phyloP scores from a whole-genome alignment of 1,284 basidiomycete genomes.

The Sporisorium scitamineum region DNA sequence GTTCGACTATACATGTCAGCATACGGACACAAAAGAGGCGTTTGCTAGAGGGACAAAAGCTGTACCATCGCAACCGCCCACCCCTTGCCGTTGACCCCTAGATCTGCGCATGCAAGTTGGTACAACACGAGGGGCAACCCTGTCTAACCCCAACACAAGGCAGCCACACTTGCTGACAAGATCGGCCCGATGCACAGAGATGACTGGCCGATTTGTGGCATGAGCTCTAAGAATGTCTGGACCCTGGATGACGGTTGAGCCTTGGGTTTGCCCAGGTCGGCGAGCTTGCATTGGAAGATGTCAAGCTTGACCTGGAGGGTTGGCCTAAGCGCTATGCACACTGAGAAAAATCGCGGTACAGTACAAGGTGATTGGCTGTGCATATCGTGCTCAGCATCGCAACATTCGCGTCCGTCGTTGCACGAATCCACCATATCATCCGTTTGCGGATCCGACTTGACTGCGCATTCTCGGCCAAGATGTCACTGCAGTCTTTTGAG shows the following conservation, averaged over 20 bases:
- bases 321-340: background rate
- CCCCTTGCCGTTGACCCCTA: no score
- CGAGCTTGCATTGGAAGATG: background rate
- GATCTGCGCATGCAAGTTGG: no score
- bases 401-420: background rate
- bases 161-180: background rate
- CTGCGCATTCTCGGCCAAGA: background rate
- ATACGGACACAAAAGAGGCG: background rate
- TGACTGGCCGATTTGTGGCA: background rate
- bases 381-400: background rate
- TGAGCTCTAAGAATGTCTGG: background rate
- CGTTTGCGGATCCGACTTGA: background rate
- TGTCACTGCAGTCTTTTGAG: background rate
- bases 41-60: background rate
- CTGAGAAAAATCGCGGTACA: background rate
- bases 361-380: background rate
- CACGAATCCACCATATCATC: background rate
- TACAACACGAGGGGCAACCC: no score
- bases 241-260: background rate
- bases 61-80: no score
- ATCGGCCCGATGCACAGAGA: background rate
- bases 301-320: background rate
- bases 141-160: no score
- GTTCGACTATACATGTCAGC: background rate
- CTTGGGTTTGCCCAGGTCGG: background rate